Evolutionary conservation across 768 basidiomycete genomes (phyloP), one percentile per base, ranked within the genome.

Genomic region (Pholiota microspora): DNA sequence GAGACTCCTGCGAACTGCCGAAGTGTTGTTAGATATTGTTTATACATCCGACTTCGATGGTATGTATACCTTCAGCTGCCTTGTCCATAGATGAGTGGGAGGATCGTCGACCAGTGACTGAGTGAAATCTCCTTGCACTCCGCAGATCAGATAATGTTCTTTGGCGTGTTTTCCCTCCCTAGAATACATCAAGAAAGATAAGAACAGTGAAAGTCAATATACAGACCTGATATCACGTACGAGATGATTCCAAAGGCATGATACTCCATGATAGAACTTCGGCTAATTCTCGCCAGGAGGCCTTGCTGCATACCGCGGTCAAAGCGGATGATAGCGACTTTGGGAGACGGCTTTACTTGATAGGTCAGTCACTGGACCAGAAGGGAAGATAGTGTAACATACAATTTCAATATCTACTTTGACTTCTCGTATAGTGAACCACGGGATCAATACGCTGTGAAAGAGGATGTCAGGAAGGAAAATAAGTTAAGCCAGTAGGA

Each of bases 251-350:
- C 90, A 62, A 92, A 92, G 12, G 89, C 89, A 65, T 92, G 90
- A 68, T 90, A 92, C 69, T 92, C 90, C 81, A 86, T 79, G 56
- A 90, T 74, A 38, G 84, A 77, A 62, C 81, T 80, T 67, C 89
- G 86, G 69, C 86, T 86, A 67, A 92, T 83, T 62, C 90, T 85
- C 63, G 88, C 83, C 45, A 92, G 74, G 50, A 92, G 72, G 45
- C 90, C 89, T 64, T 92, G 90, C 66, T 92, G 89, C 89, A 92
- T 92, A 27, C 90, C 90, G 56, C 89, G 83, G 70, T 88, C 78
- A 61, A 91, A 90, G 46, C 88, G 86, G 59, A 92, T 74, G 42
- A 92, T 74, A 5, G 85, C 89, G 12, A 89, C 89, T 66, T 91
- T 92, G 12, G 85, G 83, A 40, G 90, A 92, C 35, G 90, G 88